A percentile compares a stretch with the other conserved stretches of the same genome.
phyloP scores from a whole-genome alignment of 805 yeast genomes.

The Sugiyamaella chiloensis region DNA sequence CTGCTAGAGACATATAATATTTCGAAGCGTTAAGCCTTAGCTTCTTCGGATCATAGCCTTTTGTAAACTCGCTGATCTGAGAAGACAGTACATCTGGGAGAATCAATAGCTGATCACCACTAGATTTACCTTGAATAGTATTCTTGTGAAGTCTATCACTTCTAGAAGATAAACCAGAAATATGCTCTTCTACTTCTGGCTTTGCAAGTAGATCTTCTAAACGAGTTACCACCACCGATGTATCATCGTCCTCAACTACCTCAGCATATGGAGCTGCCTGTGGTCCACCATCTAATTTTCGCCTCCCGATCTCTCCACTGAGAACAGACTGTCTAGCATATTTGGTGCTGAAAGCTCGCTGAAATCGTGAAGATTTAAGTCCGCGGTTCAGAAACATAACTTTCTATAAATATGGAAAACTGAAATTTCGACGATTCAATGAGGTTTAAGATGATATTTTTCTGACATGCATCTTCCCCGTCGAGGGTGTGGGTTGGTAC shows the following conservation, averaged over 20 bases:
- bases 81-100: constrained; percentile 57
- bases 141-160: constrained; percentile 48
- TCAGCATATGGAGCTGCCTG: constrained; percentile 13
- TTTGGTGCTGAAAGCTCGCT: no score
- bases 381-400: no score
- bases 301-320: not conserved
- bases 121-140: constrained; percentile 56
- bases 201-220: constrained; percentile 2
- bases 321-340: no score
- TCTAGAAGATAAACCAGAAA: constrained; percentile 1
- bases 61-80: constrained; percentile 61
- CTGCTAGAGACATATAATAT: constrained; percentile 49
- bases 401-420: no score
- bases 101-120: constrained; percentile 45
- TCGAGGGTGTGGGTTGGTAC: no score
- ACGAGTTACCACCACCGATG: constrained; percentile 9
- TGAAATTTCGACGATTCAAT: no score
- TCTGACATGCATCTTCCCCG: no score
- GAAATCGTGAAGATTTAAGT: no score
- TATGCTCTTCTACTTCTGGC: not conserved
- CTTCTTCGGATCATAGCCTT: constrained; percentile 58
- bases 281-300: not conserved
- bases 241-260: constrained; percentile 13
- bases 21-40: constrained; percentile 61
- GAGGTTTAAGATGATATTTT: no score